Conservation (phyloP, 495 filamentous ascomycete genomes). For the Xylaria venustula region DNA sequence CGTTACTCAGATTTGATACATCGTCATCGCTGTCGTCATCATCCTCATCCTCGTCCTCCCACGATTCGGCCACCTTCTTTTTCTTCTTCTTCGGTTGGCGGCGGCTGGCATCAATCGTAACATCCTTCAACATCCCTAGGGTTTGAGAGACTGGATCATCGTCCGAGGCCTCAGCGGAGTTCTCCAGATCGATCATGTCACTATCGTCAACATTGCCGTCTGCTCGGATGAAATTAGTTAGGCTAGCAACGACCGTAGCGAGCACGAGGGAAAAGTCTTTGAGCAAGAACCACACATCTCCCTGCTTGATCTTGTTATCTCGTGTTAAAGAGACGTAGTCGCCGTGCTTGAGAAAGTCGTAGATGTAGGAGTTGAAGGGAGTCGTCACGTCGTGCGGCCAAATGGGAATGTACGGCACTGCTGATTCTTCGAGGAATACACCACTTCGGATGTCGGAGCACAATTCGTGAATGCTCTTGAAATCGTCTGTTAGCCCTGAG, state of each 20-base stretch:
- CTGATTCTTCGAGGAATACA: conserved; percentile 70
- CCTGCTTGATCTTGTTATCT: conserved; percentile 59
- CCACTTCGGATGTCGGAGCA: conserved; percentile 59
- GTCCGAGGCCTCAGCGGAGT: conserved; percentile 23
- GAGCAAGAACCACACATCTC: conserved; percentile 66
- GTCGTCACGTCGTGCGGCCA: conserved; percentile 49
- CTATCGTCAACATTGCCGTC: conserved; percentile 42
- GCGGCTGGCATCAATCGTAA: background rate
- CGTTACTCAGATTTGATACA: conserved; percentile 15
- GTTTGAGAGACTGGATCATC: background rate
- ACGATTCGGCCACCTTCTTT: conserved; percentile 30
- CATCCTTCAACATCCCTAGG: background rate
- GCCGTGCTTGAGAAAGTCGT: conserved; percentile 74
- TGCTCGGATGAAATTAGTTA: conserved; percentile 48
- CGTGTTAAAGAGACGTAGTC: conserved; percentile 51
- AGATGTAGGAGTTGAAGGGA: conserved; percentile 67
- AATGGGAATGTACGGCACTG: conserved; percentile 63
- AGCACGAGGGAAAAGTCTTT: conserved; percentile 72
- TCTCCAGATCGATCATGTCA: conserved; percentile 40
- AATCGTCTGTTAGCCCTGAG: conserved; percentile 69
- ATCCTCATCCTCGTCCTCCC: conserved; percentile 25
- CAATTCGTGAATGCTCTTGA: conserved; percentile 61
- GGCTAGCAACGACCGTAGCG: conserved; percentile 59
- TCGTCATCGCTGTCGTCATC: conserved; percentile 12
- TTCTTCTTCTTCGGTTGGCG: background rate